Evolutionary conservation across 2,329 filamentous ascomycete species (phyloP), one percentile per base, ranked within the genome.

Genomic region (Aureobasidium lini): DNA sequence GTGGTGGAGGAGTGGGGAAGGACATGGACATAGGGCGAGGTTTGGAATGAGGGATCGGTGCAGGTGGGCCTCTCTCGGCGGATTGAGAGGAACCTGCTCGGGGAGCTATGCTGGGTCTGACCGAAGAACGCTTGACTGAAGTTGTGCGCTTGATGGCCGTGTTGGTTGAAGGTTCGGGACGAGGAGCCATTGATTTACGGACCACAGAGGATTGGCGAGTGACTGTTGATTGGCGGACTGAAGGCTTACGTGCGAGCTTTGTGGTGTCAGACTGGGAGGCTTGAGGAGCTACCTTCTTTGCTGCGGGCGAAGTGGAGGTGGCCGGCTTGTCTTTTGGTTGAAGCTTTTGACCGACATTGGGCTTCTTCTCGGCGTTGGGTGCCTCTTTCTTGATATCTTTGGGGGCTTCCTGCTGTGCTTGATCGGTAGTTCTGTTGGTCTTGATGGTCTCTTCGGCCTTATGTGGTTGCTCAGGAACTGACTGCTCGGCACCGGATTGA

Each of bases 1-100:
- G 75, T 13, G 75, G 74, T 6, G 75, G 74, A 40, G 74, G 77
- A 8, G 70, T 76, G 29, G 72, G 79, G 64, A 77, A 83, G 60
- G 70, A 75, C 66, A 75, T 70, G 64, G 72, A 77, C 67, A 77
- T 74, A 53, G 73, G 80, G 63, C 73, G 73, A 64, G 75, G 73
- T 66, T 76, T 77, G 61, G 73, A 73, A 63, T 72, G 69, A 46
- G 70, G 70, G 36, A 71, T 71, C 8, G 64, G 56, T 6, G 62
- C 64, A 44, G 69, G 43, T 29, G 23, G 31, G 5, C n/a, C n/a
- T 37, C 40, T 59, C 36, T 56, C 43, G 29, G 29, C 66, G 56
- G 66, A 68, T 60, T 66, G 68, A 39, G 53, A 46, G 11, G 54
- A 58, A 6, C 32, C 43, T 40, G 44, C 36, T 36, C 64, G 64